Percentiles rank a stretch among this genome's conserved stretches.
phyloP scores from a whole-genome alignment of 257 asterid species.

The Parsonsia alboflavescens region DNA sequence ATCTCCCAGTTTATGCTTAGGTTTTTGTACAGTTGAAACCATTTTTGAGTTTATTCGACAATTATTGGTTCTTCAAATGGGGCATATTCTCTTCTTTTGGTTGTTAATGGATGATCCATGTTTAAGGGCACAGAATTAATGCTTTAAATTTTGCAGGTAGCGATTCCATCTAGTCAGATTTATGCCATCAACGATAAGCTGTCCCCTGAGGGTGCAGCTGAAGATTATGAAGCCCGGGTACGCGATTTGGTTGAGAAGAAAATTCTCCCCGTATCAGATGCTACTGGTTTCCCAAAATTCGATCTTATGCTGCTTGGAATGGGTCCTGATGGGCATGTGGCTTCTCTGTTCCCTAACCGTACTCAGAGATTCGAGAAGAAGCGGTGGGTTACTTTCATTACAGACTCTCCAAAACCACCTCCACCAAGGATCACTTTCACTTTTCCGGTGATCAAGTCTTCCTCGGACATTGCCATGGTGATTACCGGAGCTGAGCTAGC shows the following conservation, averaged over 20 bases:
- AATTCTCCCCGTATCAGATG: slow-evolving; percentile 35
- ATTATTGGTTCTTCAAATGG: no score
- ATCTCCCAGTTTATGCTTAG: neutral
- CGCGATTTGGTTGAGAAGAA: slow-evolving; percentile 37
- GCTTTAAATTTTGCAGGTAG: slow-evolving; percentile 35
- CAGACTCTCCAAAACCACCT: slow-evolving; percentile 81
- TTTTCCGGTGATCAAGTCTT: slow-evolving; percentile 71
- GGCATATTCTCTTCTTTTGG: neutral
- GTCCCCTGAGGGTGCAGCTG: slow-evolving; percentile 64
- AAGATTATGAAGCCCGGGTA: slow-evolving; percentile 59
- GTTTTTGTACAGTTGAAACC: neutral
- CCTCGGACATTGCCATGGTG: slow-evolving; percentile 87
- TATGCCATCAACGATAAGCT: slow-evolving; percentile 58
- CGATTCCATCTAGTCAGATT: slow-evolving; percentile 48
- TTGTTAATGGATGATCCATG: neutral
- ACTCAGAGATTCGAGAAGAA: slow-evolving; percentile 51
- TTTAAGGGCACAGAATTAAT: neutral
- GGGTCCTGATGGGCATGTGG: slow-evolving; percentile 92
- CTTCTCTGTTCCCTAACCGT: slow-evolving; percentile 73
- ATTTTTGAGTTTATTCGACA: no score
- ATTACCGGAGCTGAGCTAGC: slow-evolving; percentile 62
- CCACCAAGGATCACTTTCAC: slow-evolving; percentile 86
- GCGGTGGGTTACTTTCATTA: slow-evolving; percentile 76
- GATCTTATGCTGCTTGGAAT: slow-evolving; percentile 80
- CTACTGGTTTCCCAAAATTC: slow-evolving; percentile 64